Percentiles rank a stretch among this genome's conserved stretches.
Evolutionary conservation across 257 asterid genomes (phyloP).

Genomic region (Capsicum chinense): DNA sequence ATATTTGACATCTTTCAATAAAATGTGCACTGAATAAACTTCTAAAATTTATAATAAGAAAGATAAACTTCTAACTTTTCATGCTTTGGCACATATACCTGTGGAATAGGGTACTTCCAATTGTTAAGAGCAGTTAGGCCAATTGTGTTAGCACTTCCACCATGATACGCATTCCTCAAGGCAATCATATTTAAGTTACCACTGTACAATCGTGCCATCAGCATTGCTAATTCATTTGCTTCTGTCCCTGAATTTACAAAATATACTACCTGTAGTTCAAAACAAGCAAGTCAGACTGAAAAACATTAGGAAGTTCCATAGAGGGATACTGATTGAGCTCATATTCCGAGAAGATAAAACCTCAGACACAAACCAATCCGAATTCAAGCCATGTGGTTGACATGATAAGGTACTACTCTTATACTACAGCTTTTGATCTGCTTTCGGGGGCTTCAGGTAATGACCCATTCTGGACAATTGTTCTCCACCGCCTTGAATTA

Average conservation of each 20-base stretch:
- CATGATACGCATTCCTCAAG: conserved; percentile 93
- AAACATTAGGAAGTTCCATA: background rate
- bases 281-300: conserved; percentile 32
- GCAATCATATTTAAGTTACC: conserved; percentile 88
- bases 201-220: conserved; percentile 91
- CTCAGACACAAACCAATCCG: conserved; percentile 13
- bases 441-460: background rate
- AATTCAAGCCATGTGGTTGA: background rate
- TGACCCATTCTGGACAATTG: background rate
- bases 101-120: conserved; percentile 95
- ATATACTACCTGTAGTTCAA: conserved; percentile 75
- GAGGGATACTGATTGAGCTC: background rate
- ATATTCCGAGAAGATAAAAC: background rate
- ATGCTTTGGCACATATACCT: conserved; percentile 50
- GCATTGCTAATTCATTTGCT: conserved; percentile 92
- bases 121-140: conserved; percentile 91
- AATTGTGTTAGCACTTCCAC: conserved; percentile 86
- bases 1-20: background rate
- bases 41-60: background rate
- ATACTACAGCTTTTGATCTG: background rate
- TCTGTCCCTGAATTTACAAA: conserved; percentile 96
- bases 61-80: conserved; percentile 15
- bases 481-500: background rate
- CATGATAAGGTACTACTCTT: background rate
- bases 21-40: background rate